phyloP scores from a whole-genome alignment of 257 asterid genomes.

The Thymus quinquecostatus region DNA sequence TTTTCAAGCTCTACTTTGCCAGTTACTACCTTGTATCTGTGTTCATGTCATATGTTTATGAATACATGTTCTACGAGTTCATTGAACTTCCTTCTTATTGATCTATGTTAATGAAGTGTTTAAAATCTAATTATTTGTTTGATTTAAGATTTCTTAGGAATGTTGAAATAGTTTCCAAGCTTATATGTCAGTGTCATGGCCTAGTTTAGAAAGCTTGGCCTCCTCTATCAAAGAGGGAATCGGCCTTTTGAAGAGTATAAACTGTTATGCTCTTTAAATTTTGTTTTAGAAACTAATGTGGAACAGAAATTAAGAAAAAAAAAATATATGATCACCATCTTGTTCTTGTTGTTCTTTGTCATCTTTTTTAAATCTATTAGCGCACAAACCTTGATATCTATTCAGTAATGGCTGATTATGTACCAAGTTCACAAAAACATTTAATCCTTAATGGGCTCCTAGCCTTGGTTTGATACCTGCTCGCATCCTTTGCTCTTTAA shows the following conservation, averaged over 20 bases:
- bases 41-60: background rate
- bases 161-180: constrained; percentile 3
- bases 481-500: constrained; percentile 28
- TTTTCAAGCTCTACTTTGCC: background rate
- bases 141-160: background rate
- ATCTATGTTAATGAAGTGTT: background rate
- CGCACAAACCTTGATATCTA: background rate
- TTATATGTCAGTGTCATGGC: background rate
- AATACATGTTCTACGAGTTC: background rate
- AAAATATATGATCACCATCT: background rate
- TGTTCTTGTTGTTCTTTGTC: background rate
- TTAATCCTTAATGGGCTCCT: background rate
- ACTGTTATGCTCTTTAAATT: background rate
- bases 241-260: background rate
- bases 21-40: background rate
- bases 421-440: background rate
- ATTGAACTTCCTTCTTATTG: background rate
- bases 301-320: background rate
- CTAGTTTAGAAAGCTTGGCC: background rate
- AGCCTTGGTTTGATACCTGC: constrained; percentile 26
- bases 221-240: background rate
- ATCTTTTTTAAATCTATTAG: background rate
- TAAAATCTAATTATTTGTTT: background rate
- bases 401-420: background rate
- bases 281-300: background rate